A percentile compares a stretch with the other conserved stretches of the same genome.
Conservation (phyloP, 2,329 filamentous ascomycete species). For the Zarea fungicola region DNA sequence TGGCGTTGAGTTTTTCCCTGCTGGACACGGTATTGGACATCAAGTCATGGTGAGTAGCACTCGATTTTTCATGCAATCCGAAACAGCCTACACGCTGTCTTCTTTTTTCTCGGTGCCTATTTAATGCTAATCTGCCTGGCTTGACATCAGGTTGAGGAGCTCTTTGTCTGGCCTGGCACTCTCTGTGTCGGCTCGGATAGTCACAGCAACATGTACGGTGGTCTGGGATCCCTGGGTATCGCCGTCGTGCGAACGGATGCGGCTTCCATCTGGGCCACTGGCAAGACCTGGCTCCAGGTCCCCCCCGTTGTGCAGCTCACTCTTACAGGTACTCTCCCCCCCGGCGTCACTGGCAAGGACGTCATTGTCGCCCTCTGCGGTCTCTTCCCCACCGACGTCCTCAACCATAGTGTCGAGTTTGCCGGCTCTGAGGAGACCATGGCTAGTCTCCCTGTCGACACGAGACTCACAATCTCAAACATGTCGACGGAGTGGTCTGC, state of each 20-base stretch:
- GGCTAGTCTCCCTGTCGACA: slow-evolving; percentile 62
- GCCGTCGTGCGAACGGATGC: slow-evolving; percentile 84
- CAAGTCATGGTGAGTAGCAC: slow-evolving; percentile 63
- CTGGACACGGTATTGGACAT: slow-evolving; percentile 79
- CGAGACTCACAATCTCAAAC: slow-evolving; percentile 66
- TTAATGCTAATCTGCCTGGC: no score
- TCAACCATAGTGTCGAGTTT: slow-evolving; percentile 91
- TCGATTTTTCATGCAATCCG: no score
- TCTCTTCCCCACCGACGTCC: slow-evolving; percentile 80
- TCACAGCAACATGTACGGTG: slow-evolving; percentile 82
- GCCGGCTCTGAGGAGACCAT: slow-evolving; percentile 75
- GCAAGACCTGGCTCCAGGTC: slow-evolving; percentile 73
- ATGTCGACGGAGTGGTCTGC: slow-evolving; percentile 80
- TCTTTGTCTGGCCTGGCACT: slow-evolving; percentile 78
- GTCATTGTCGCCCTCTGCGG: slow-evolving; percentile 86
- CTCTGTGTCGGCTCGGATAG: slow-evolving; percentile 72
- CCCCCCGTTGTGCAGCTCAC: slow-evolving; percentile 79
- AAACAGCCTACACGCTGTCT: no score
- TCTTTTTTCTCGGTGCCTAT: no score
- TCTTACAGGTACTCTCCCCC: slow-evolving; percentile 67
- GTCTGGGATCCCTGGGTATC: slow-evolving; percentile 62
- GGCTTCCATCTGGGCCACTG: slow-evolving; percentile 78
- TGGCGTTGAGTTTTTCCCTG: slow-evolving; percentile 70
- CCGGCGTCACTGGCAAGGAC: slow-evolving; percentile 86
- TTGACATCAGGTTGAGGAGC: slow-evolving; percentile 64